A percentile compares a stretch with the other conserved stretches of the same genome.
phyloP scores from a whole-genome alignment of 2,329 filamentous ascomycete species.

The Paraconiothyrium sp. region DNA sequence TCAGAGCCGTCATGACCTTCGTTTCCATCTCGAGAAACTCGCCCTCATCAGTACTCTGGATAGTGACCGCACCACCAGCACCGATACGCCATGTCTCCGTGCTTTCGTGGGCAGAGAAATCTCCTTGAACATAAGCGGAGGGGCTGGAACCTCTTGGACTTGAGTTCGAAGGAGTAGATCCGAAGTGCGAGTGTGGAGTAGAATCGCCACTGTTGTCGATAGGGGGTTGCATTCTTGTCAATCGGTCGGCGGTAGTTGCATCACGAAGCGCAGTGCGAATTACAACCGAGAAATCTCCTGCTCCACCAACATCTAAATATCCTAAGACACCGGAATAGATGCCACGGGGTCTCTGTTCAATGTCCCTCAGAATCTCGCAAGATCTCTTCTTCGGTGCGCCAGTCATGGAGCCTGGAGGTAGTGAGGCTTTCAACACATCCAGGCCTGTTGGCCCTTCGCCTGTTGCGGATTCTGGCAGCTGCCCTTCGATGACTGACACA shows the following conservation, averaged over 20 bases:
- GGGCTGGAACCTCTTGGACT: constrained; percentile 9
- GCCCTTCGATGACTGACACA: constrained; percentile 83
- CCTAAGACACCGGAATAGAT: constrained; percentile 87
- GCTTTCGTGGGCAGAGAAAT: not conserved
- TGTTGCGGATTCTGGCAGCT: constrained; percentile 12
- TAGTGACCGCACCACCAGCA: constrained; percentile 87
- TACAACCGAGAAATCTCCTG: constrained; percentile 85
- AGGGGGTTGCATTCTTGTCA: not conserved
- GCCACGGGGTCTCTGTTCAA: constrained; percentile 74
- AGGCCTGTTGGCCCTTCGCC: constrained; percentile 57
- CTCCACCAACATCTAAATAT: constrained; percentile 82
- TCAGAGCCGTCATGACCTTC: constrained; percentile 42
- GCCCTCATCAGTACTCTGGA: constrained; percentile 77
- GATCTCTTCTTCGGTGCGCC: constrained; percentile 91
- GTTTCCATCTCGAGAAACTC: constrained; percentile 84
- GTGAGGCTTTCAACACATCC: constrained; percentile 75
- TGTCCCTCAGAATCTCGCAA: constrained; percentile 76
- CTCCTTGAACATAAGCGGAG: constrained; percentile 3
- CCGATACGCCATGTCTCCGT: constrained; percentile 74
- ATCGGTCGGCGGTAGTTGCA: constrained; percentile 22
- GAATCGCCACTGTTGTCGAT: constrained; percentile 3
- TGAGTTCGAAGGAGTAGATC: not conserved
- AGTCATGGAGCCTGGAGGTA: constrained; percentile 92
- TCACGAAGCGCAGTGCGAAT: constrained; percentile 77
- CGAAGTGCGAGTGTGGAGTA: constrained; percentile 2